Base-by-base conservation (phyloP, 345 rosid species). In the Dipteronia sinensis region DNA sequence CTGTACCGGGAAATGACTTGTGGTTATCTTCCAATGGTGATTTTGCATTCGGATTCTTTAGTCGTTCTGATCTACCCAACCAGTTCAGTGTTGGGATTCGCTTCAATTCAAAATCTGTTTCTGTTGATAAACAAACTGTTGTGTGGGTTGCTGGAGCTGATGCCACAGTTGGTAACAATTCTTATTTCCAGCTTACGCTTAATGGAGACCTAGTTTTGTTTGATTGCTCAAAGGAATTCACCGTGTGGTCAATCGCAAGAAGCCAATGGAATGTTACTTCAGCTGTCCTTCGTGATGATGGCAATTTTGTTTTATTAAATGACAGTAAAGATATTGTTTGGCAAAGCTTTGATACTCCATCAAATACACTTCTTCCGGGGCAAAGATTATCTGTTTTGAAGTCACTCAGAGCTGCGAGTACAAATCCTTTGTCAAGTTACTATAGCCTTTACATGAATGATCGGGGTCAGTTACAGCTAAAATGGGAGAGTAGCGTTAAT, bases 141-240 rank as follows among this genome's bases (percentile, higher is more conserved):
- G 93, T 94, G 59, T 94, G 98, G 98, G 90, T 86, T 77, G 95
- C 91, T 56, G 97, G 98, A 67, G 95, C 86, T 17, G 89, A 68
- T 80, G 84, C 83, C 61, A 47, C 77, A 2, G 97, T 90, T 7
- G 75, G 95, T 7, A 83, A 86, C 72, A 56, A 63, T 66, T 94
- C 98, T 29, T 92, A 84, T 86, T 90, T 94, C 72, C 88, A 90
- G 83, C 90, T 94, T 13, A 86, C 80, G 11, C 71, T 38, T 78
- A 65, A 81, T 76, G 98, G 97, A 56, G 90, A 89, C 6, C 83
- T 94, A 65, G 86, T 94, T 75, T 65, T 94, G 84, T 88, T 89
- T 75, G 97, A 94, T 86, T 86, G 84, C 31, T 79, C 65, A 0
- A 71, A 40, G 56, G 82, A 84, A 59, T 77, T 79, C 63, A 73